Evolutionary conservation across 495 filamentous ascomycete genomes (phyloP), one percentile per base, ranked within the genome.

Genomic region (Cairneyella variabilis): DNA sequence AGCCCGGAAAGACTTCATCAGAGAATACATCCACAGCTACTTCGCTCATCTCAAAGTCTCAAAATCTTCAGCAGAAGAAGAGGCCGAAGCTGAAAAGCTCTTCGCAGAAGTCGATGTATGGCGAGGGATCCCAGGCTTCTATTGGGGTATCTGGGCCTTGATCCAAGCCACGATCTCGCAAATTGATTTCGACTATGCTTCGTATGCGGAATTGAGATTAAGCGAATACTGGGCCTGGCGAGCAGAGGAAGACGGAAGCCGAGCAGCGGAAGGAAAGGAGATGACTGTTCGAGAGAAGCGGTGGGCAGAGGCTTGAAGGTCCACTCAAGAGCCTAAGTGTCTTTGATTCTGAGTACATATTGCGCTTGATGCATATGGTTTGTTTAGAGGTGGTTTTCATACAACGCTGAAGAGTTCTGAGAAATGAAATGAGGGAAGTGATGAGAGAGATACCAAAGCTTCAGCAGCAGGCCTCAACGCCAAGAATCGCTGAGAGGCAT

Each of bases 181-280:
- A 53, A 97, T 99, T 58, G 90, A 97, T 66, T 99, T 99, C 63
- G 91, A 99, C 69, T 99, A 97, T 61, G 89, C 89, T 30, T 77
- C 79, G 21, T 99, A 97, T 69, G 95, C 92, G 20, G 89, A 96
- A 65, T 64, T 85, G 3, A 77, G 95, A 51, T 73, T 99, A 8
- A 87, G 88, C 34, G 93, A 99, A 73, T 99, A 97, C 69, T 95
- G 85, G 77, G 90, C 84, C n/a, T 99, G 93, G 93, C 85, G 89
- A 54, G 83, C 75, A 11, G 88, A 90, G 67, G 60, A 66, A 8
- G 78, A 86, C 43, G 86, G 83, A 8, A 77, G 71, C 37, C 75
- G 84, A n/a, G 64, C 73, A 32, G 64, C 66, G 17, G 66, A 74
- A 3, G 80, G 78, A 1, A 75, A 76, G 57, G 82, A 89, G 59